A percentile compares a stretch with the other conserved stretches of the same genome.
These are phyloP conservation scores for Phaseolus coccineus DNA, from an alignment of 331 rosid species.

Conservation along the genomic window DNA sequence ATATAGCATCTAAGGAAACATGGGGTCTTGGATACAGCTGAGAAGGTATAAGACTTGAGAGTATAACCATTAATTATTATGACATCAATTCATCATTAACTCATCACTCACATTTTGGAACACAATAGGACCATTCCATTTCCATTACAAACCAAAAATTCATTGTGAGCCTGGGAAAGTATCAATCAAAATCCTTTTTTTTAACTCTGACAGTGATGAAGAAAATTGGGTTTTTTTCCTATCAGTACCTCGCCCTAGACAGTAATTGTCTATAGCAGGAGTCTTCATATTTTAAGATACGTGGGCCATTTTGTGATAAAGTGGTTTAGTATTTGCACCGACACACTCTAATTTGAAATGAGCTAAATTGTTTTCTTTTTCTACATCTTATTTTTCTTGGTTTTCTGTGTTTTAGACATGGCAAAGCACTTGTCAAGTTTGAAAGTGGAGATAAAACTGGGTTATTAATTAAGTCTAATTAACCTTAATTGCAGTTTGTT, in stretches of 20 bases:
- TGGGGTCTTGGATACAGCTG: slow-evolving; percentile 49
- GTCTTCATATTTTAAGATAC: neutral
- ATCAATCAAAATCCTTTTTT: slow-evolving; percentile 18
- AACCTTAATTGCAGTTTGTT: neutral
- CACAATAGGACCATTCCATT: slow-evolving; percentile 44
- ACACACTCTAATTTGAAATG: neutral
- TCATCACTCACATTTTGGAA: slow-evolving; percentile 45
- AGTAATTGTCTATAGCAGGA: slow-evolving; percentile 10
- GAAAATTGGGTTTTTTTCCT: neutral
- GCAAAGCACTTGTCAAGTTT: neutral
- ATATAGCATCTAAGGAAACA: slow-evolving; percentile 43
- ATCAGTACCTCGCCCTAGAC: slow-evolving; percentile 32
- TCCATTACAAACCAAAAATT: slow-evolving; percentile 27
- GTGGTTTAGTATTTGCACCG: slow-evolving; percentile 1
- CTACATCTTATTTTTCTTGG: neutral
- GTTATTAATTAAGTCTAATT: neutral
- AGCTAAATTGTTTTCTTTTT: neutral
- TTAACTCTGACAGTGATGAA: slow-evolving; percentile 4
- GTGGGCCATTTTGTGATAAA: neutral
- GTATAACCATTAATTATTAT: slow-evolving; percentile 18
- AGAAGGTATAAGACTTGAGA: slow-evolving; percentile 37
- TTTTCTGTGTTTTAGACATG: neutral
- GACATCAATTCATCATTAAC: slow-evolving; percentile 24
- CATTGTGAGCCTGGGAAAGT: neutral
- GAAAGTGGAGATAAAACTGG: neutral